phyloP scores from a whole-genome alignment of 2,329 filamentous ascomycete genomes.

The Colletotrichum sp. region DNA sequence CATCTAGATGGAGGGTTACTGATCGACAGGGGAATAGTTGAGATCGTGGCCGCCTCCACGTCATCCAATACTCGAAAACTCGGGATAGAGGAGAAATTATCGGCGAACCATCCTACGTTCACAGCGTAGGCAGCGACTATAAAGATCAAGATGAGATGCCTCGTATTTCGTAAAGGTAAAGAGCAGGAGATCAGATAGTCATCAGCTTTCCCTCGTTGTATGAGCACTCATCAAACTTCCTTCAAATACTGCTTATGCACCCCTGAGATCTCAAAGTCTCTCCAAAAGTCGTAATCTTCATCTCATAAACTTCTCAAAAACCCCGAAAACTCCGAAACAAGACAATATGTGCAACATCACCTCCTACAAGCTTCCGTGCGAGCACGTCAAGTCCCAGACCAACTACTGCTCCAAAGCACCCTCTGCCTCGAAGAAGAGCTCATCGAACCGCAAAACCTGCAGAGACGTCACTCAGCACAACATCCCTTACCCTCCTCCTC shows the following conservation, averaged over 20 bases:
- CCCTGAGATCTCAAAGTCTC: neutral
- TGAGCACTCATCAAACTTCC: neutral
- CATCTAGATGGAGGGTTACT: neutral
- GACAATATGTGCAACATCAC: conserved; percentile 53
- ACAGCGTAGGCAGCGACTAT: neutral
- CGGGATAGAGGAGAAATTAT: neutral
- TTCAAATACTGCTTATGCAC: neutral
- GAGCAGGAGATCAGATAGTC: neutral
- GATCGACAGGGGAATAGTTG: neutral
- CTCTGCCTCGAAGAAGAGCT: conserved; percentile 26
- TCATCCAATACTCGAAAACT: neutral
- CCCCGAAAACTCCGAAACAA: neutral
- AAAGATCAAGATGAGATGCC: neutral
- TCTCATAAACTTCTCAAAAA: neutral
- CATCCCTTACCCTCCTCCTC: conserved; percentile 53
- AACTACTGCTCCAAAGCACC: conserved; percentile 50
- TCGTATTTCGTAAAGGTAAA: neutral
- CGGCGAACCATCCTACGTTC: neutral
- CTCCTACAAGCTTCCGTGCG: conserved; percentile 55
- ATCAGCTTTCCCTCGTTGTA: neutral
- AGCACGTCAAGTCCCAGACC: conserved; percentile 51
- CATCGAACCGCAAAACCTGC: conserved; percentile 42
- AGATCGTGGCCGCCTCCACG: neutral
- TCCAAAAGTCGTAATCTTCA: neutral
- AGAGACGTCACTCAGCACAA: conserved; percentile 46